phyloP scores from a whole-genome alignment of 805 yeast genomes.

The Suhomyces sp. region DNA sequence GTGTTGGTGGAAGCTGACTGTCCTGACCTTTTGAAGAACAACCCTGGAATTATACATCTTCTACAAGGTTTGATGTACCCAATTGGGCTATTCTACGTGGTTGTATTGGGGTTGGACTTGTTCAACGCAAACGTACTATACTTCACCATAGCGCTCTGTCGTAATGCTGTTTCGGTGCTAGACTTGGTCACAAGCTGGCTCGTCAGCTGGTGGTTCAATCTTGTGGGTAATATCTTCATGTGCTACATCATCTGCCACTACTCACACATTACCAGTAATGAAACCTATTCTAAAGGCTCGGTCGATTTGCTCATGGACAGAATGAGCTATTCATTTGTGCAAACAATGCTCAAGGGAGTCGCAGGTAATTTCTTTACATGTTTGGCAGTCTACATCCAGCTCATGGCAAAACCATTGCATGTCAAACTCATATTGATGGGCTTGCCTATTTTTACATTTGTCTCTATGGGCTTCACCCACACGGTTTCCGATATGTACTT shows the following conservation, averaged over 20 bases:
- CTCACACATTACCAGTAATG: slow-evolving; percentile 46
- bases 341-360: slow-evolving; percentile 65
- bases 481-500: slow-evolving; percentile 80
- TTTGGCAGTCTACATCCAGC: slow-evolving; percentile 70
- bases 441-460: slow-evolving; percentile 74
- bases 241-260: slow-evolving; percentile 60
- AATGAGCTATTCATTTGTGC: slow-evolving; percentile 46
- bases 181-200: slow-evolving; percentile 66
- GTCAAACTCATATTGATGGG: slow-evolving; percentile 64
- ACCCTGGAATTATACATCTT: slow-evolving; percentile 53
- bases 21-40: slow-evolving; percentile 36
- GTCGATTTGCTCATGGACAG: slow-evolving; percentile 44
- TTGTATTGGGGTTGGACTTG: slow-evolving; percentile 70
- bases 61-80: slow-evolving; percentile 64
- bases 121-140: slow-evolving; percentile 73
- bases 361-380: slow-evolving; percentile 79
- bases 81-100: slow-evolving; percentile 72
- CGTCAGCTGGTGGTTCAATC: slow-evolving; percentile 63
- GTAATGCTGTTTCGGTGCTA: slow-evolving; percentile 66
- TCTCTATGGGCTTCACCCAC: slow-evolving; percentile 75
- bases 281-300: slow-evolving; percentile 47
- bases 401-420: slow-evolving; percentile 76
- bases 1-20: slow-evolving; percentile 52
- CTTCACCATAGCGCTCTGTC: slow-evolving; percentile 62
- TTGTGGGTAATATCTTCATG: slow-evolving; percentile 63